Evolutionary conservation across 1,284 basidiomycete species (phyloP).

Genomic region (Ceratobasidium theobromae): DNA sequence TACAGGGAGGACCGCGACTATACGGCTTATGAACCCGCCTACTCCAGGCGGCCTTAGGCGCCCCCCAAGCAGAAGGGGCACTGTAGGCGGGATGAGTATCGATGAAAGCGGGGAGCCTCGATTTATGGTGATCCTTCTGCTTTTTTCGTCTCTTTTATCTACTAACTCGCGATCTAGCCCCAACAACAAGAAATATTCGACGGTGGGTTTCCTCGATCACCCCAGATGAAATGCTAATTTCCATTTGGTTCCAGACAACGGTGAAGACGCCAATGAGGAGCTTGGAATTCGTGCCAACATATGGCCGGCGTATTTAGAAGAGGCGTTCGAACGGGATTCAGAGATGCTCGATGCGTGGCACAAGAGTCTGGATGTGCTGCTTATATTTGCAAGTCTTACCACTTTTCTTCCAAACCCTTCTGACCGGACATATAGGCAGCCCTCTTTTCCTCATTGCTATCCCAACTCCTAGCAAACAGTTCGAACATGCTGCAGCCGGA

Average conservation of each 20-base stretch:
- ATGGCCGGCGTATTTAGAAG: conserved; percentile 29
- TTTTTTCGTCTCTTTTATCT: not conserved
- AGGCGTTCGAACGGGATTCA: conserved; percentile 23
- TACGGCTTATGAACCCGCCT: conserved; percentile 11
- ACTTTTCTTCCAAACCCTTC: not conserved
- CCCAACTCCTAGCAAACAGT: conserved; percentile 18
- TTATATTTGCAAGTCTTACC: conserved; percentile 29
- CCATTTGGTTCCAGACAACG: conserved; percentile 18
- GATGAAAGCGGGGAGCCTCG: conserved; percentile 25
- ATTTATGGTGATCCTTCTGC: not conserved
- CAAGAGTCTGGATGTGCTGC: conserved; percentile 28
- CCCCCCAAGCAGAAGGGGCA: conserved; percentile 17
- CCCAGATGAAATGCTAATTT: not conserved
- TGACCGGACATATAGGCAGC: conserved; percentile 13
- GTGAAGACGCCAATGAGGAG: conserved; percentile 20
- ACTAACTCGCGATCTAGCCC: not conserved
- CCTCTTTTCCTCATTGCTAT: conserved; percentile 17
- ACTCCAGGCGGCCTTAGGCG: conserved; percentile 2
- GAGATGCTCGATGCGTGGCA: conserved; percentile 32
- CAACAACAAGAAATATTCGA: conserved; percentile 24
- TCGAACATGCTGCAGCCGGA: conserved; percentile 26
- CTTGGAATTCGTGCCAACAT: conserved; percentile 29
- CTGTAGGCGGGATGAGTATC: conserved; percentile 26
- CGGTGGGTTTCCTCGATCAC: not conserved
- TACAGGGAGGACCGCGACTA: not conserved